Conservation (phyloP, 495 filamentous ascomycete species). For the Xylaria nigripes region DNA sequence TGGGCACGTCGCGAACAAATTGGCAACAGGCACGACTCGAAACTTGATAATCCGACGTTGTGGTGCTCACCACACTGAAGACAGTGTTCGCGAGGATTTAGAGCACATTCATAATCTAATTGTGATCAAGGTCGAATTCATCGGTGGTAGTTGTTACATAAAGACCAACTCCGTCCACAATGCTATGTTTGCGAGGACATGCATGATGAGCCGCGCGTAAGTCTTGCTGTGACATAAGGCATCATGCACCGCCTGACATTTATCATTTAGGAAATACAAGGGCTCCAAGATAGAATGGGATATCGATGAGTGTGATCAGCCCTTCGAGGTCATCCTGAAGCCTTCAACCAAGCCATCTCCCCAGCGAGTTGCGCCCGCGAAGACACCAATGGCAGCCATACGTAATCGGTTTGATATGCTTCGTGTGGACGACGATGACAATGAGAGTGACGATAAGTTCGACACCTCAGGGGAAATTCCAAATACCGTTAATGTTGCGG, state of each 20-base stretch:
- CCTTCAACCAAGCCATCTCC: conserved; percentile 22
- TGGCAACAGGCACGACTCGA: conserved; percentile 64
- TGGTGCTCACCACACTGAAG: conserved; percentile 52
- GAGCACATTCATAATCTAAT: conserved; percentile 77
- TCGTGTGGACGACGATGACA: conserved; percentile 42
- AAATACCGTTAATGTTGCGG: conserved; percentile 7
- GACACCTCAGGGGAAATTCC: conserved; percentile 9
- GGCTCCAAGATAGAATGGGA: conserved; percentile 64
- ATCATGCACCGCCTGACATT: neutral
- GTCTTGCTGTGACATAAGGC: conserved; percentile 1
- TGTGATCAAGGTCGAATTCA: conserved; percentile 57
- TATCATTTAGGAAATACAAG: conserved; percentile 52
- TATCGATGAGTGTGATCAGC: conserved; percentile 64
- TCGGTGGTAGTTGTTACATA: conserved; percentile 51
- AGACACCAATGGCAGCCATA: conserved; percentile 20
- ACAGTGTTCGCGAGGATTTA: conserved; percentile 59
- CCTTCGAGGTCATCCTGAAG: conserved; percentile 31
- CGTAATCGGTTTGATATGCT: conserved; percentile 61
- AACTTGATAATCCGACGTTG: conserved; percentile 61
- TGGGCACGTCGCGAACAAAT: conserved; percentile 56
- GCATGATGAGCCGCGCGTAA: conserved; percentile 64
- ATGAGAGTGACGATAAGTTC: conserved; percentile 26
- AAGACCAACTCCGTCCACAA: conserved; percentile 72
- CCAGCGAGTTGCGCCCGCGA: conserved; percentile 31
- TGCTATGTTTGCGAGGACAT: conserved; percentile 64